Evolutionary conservation across 441 rosid species (phyloP).

Genomic region (Arabidopsis lyrata): DNA sequence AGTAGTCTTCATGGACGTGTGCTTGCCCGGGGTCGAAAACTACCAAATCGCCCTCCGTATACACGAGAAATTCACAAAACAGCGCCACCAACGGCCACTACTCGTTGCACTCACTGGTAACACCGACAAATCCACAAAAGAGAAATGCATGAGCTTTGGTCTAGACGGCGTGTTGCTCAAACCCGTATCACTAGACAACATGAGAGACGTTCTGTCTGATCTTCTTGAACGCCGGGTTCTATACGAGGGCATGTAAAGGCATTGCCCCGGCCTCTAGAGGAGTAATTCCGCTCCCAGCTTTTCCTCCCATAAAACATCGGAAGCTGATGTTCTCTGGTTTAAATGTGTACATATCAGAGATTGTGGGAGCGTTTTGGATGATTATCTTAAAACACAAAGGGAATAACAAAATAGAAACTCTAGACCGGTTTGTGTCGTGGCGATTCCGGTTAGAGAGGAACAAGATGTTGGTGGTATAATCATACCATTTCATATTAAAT

Average conservation of each 20-base stretch:
- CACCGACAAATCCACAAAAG: constrained; percentile 77
- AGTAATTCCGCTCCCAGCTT: constrained; percentile 1
- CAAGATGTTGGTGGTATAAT: constrained; percentile 18
- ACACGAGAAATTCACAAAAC: constrained; percentile 61
- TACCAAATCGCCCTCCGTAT: constrained; percentile 70
- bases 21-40: constrained; percentile 60
- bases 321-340: constrained; percentile 45
- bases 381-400: constrained; percentile 12
- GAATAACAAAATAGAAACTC: constrained; percentile 23
- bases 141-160: constrained; percentile 83
- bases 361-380: constrained; percentile 32
- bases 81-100: constrained; percentile 75
- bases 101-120: constrained; percentile 85
- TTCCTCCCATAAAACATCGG: constrained; percentile 19
- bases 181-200: constrained; percentile 85
- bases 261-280: neutral
- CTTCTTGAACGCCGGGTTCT: constrained; percentile 73
- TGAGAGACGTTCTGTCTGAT: constrained; percentile 76
- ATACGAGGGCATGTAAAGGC: constrained; percentile 58
- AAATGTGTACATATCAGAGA: constrained; percentile 46
- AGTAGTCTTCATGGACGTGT: constrained; percentile 82
- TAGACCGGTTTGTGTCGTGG: constrained; percentile 20
- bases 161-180: constrained; percentile 80
- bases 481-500: constrained; percentile 15
- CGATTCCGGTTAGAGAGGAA: constrained; percentile 24